Evolutionary conservation across 2,329 filamentous ascomycete species (phyloP).

Genomic region (Verticillium isaacii): DNA sequence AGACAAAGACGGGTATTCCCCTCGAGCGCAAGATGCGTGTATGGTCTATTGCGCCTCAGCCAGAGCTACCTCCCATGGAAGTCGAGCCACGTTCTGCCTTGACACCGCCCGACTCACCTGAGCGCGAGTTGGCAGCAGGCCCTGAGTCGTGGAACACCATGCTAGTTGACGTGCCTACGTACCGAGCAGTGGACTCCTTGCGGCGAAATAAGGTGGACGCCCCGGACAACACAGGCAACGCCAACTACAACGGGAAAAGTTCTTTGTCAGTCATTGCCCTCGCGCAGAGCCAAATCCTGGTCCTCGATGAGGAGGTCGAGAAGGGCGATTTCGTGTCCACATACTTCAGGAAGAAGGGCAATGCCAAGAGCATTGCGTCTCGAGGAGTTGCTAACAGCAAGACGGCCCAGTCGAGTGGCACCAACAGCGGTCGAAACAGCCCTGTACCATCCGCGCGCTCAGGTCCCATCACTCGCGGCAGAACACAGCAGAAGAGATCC

Average conservation of each 20-base stretch:
- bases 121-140: constrained; percentile 20
- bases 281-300: constrained; percentile 66
- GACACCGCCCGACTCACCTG: constrained; percentile 37
- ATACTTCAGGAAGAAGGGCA: constrained; percentile 24
- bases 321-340: constrained; percentile 54
- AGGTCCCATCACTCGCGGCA: constrained; percentile 64
- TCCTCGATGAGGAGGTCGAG: constrained; percentile 76
- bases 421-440: constrained; percentile 65
- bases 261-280: constrained; percentile 64
- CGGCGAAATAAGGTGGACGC: constrained; percentile 15
- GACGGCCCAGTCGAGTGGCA: constrained; percentile 28
- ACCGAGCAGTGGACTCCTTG: constrained; percentile 28
- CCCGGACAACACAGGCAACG: constrained; percentile 64
- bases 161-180: constrained; percentile 47
- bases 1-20: constrained; percentile 63
- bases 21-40: constrained; percentile 69
- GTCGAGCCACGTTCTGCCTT: constrained; percentile 29
- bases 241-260: constrained; percentile 72
- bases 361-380: constrained; percentile 31
- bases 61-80: constrained; percentile 25
- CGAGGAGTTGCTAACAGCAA: constrained; percentile 26
- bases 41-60: constrained; percentile 56
- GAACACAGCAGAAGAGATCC: constrained; percentile 62
- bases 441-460: constrained; percentile 42
- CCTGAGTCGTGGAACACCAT: constrained; percentile 34